Conservation (phyloP, 2,329 filamentous ascomycete species). For the Beauveria caledonica region DNA sequence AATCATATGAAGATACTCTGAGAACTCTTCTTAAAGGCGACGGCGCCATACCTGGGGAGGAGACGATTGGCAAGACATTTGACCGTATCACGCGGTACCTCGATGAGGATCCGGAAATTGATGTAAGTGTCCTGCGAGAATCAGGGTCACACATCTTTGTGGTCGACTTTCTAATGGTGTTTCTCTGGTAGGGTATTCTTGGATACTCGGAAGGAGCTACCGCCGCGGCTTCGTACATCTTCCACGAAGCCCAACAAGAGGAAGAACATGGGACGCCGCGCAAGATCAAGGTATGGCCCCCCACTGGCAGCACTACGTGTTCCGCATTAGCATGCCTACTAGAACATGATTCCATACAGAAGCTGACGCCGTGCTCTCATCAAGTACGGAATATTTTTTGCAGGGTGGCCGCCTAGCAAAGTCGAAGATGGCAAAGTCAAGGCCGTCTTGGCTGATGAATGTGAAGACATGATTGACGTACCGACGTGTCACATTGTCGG, state of each 20-base stretch:
- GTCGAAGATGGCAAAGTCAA: slow-evolving; percentile 27
- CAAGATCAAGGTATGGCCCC: slow-evolving; percentile 25
- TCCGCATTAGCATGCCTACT: neutral
- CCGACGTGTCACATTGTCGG: slow-evolving; percentile 47
- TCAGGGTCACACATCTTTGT: neutral
- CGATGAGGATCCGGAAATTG: slow-evolving; percentile 29
- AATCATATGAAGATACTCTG: slow-evolving; percentile 48
- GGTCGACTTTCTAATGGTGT: neutral
- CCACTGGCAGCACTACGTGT: neutral
- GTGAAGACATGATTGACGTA: slow-evolving; percentile 40
- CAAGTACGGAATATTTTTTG: slow-evolving; percentile 42
- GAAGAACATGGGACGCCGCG: slow-evolving; percentile 24
- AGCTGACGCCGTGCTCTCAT: neutral
- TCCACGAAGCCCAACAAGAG: slow-evolving; percentile 38
- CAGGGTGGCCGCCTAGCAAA: slow-evolving; percentile 45
- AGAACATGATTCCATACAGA: neutral
- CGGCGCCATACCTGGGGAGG: slow-evolving; percentile 9
- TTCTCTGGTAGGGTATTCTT: slow-evolving; percentile 37
- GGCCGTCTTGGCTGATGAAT: slow-evolving; percentile 41
- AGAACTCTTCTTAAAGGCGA: slow-evolving; percentile 35
- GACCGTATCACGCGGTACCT: slow-evolving; percentile 33
- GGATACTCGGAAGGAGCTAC: slow-evolving; percentile 55
- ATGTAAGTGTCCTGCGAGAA: neutral
- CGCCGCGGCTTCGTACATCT: slow-evolving; percentile 42
- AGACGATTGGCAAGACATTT: slow-evolving; percentile 15